phyloP scores from a whole-genome alignment of 2,329 filamentous ascomycete genomes.

The Fusarium coffeatum region DNA sequence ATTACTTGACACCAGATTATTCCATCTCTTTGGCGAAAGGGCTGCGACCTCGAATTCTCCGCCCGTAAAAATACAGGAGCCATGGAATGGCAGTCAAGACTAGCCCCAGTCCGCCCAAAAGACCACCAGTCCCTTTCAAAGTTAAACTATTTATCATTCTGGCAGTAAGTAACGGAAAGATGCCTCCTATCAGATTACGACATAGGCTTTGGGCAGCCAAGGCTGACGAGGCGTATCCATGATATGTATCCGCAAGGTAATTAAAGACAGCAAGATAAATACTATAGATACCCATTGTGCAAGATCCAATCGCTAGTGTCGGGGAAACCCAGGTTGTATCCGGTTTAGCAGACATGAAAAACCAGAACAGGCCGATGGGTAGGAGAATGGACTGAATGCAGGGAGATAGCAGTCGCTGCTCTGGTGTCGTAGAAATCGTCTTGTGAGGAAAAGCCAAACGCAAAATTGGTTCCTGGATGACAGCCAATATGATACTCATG shows the following conservation, averaged over 20 bases:
- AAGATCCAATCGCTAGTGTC: constrained; percentile 68
- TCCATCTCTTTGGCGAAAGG: constrained; percentile 62
- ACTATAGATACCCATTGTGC: constrained; percentile 75
- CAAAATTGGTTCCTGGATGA: constrained; percentile 67
- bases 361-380: constrained; percentile 76
- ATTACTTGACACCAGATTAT: not conserved
- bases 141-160: constrained; percentile 71
- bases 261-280: constrained; percentile 84
- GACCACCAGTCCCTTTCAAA: constrained; percentile 69
- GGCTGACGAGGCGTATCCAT: constrained; percentile 84
- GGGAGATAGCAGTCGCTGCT: constrained; percentile 72
- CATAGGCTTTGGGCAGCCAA: constrained; percentile 90
- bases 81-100: constrained; percentile 75
- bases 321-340: constrained; percentile 73
- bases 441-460: constrained; percentile 57
- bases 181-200: constrained; percentile 82
- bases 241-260: constrained; percentile 91
- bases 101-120: constrained; percentile 70
- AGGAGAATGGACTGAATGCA: constrained; percentile 72
- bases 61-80: constrained; percentile 73
- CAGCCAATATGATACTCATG: constrained; percentile 65
- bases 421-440: constrained; percentile 55
- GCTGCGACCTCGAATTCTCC: constrained; percentile 69
- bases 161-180: constrained; percentile 85
- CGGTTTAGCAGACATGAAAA: constrained; percentile 69